A percentile compares a stretch with the other conserved stretches of the same genome.
phyloP scores from a whole-genome alignment of 2,329 filamentous ascomycete species.

The Camptophora hylomeconis region DNA sequence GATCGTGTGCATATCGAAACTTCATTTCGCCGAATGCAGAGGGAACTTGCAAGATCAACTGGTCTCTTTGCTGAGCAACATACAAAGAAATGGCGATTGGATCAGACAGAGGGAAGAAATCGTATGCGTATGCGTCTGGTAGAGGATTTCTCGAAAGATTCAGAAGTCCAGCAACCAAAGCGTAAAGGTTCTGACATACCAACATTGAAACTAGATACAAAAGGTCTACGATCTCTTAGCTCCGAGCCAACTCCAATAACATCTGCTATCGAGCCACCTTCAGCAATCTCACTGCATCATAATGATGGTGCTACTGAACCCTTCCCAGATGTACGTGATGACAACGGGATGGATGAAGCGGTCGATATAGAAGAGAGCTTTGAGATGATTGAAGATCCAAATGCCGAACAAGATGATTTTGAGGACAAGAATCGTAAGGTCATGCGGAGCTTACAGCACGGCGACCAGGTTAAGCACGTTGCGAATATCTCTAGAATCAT shows the following conservation, averaged over 20 bases:
- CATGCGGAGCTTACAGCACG: constrained; percentile 80
- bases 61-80: constrained; percentile 60
- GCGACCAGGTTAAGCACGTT: constrained; percentile 83
- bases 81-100: constrained; percentile 72
- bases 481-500: constrained; percentile 93
- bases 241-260: constrained; percentile 29
- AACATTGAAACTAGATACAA: constrained; percentile 33
- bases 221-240: constrained; percentile 25
- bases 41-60: constrained; percentile 64
- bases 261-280: constrained; percentile 17
- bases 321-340: constrained; percentile 20
- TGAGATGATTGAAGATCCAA: constrained; percentile 87
- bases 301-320: constrained; percentile 12
- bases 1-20: constrained; percentile 66
- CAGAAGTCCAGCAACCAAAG: constrained; percentile 62
- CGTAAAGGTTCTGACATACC: constrained; percentile 48
- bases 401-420: constrained; percentile 69
- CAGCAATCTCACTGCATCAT: constrained; percentile 7
- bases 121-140: constrained; percentile 83
- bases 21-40: constrained; percentile 64
- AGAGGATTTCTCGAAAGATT: constrained; percentile 44
- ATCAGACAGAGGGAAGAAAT: constrained; percentile 89
- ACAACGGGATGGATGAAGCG: constrained; percentile 23
- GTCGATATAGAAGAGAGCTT: constrained; percentile 70
- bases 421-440: constrained; percentile 98